Percentiles rank a stretch among this genome's conserved stretches.
Conservation (phyloP, 305 asterid species). For the Fraxinus floribunda region DNA sequence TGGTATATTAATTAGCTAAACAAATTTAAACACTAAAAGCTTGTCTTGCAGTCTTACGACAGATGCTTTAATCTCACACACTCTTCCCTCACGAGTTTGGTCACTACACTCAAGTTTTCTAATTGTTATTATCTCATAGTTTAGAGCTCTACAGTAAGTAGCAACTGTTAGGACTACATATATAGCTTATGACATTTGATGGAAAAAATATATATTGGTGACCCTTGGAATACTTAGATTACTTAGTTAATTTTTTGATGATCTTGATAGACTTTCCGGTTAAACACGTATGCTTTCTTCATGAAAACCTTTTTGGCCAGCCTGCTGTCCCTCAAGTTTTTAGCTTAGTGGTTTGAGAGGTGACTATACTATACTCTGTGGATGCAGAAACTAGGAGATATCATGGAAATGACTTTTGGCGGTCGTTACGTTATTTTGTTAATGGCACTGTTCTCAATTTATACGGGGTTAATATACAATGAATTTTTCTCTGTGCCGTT, state of each 20-base stretch:
- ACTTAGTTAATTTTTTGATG: background rate
- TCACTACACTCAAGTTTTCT: background rate
- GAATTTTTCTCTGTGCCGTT: conserved; percentile 90
- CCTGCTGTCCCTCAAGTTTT: conserved; percentile 2
- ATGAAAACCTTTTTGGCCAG: conserved; percentile 7
- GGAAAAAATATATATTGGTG: background rate
- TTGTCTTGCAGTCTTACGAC: background rate
- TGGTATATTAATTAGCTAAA: background rate
- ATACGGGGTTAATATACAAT: conserved; percentile 84
- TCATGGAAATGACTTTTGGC: conserved; percentile 88
- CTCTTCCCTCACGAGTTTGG: background rate
- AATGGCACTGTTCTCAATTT: conserved; percentile 90
- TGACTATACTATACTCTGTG: conserved; percentile 22
- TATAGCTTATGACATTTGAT: background rate
- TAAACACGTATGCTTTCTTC: conserved; percentile 11
- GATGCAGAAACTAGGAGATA: conserved; percentile 95
- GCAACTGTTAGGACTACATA: background rate
- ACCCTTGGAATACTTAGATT: background rate
- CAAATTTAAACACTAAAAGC: background rate
- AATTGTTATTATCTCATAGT: background rate
- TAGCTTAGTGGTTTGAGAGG: conserved; percentile 10
- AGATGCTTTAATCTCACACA: background rate
- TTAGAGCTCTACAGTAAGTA: background rate
- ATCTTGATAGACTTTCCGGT: conserved; percentile 3
- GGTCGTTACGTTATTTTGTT: conserved; percentile 85